A percentile compares a stretch with the other conserved stretches of the same genome.
These are phyloP conservation scores for Nannochloropsis gaditana DNA, from an alignment of 108 stramenopile genomes.

Conservation along the genomic window DNA sequence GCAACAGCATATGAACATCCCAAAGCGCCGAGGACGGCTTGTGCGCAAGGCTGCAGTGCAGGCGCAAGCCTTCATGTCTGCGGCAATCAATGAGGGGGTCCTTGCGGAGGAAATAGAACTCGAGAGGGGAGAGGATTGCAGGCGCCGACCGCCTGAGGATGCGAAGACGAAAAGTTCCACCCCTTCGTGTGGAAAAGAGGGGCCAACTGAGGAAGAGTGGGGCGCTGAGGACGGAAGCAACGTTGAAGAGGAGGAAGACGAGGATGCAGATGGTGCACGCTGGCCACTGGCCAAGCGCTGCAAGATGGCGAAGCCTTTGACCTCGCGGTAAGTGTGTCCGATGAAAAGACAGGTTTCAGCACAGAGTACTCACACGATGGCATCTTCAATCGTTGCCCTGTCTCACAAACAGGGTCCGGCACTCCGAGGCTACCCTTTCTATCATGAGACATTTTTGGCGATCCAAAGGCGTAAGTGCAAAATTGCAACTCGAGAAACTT, in stretches of 20 bases:
- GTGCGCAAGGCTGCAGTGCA: background rate
- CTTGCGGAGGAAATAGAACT: background rate
- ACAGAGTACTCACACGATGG: no score
- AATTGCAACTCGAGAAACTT: background rate
- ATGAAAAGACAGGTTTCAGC: no score
- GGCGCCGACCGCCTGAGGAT: background rate
- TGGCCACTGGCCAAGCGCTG: no score
- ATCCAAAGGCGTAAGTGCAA: background rate
- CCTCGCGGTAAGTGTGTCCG: no score
- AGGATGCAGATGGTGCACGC: background rate
- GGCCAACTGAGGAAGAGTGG: background rate
- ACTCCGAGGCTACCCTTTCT: background rate
- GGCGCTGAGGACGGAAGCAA: background rate
- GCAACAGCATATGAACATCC: background rate
- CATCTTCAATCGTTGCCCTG: no score
- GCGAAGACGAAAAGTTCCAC: no score
- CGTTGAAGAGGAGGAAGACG: background rate
- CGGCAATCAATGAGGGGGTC: background rate
- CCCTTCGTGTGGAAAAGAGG: background rate
- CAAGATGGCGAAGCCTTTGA: no score
- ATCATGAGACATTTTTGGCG: background rate
- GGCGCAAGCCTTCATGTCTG: background rate
- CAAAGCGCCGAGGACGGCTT: background rate
- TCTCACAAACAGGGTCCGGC: background rate
- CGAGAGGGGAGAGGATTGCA: background rate